Base-by-base conservation (phyloP, 257 asterid genomes). In the Capsicum rhomboideum region DNA sequence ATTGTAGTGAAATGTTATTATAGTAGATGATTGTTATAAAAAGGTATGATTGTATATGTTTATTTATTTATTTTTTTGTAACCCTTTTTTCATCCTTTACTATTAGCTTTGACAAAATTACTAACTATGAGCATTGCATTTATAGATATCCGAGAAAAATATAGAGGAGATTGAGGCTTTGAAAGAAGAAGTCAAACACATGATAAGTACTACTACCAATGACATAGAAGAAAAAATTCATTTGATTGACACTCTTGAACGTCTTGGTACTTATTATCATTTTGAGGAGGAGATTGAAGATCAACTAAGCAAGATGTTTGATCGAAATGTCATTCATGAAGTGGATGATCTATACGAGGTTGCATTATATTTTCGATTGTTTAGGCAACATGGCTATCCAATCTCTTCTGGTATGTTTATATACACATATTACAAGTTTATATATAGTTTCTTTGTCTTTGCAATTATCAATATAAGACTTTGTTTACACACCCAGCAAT, bases 191-290 rank as follows among this genome's bases (percentile, higher is more conserved):
- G 59, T 61, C 17, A 78, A 52, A 42, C 40, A 56, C 40, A 84
- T 77, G 86, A 42, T 31, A n/a, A n/a, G n/a, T n/a, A n/a, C n/a
- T n/a, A n/a, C n/a, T n/a, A n/a, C n/a, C n/a, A n/a, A n/a, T n/a
- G n/a, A n/a, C n/a, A n/a, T n/a, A n/a, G n/a, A n/a, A n/a, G n/a
- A n/a, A n/a, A n/a, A n/a, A n/a, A n/a, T n/a, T n/a, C n/a, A n/a
- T n/a, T n/a, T n/a, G 37, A 31, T 31, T 31, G 37, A 31, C 37
- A n/a, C n/a, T n/a, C n/a, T n/a, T 31, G 86, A 78, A 46, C 83
- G 83, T 6, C 83, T 84, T 46, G 86, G 86, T 17, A 34, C 78
- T 37, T 84, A 64, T 1, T 77, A 84, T 77, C 86, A 75, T 44
- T 84, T 77, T 78, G 78, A 84, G 34, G 26, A 75, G 12, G 86